phyloP scores from a whole-genome alignment of 306 rosid species.

The Quercus cerris region DNA sequence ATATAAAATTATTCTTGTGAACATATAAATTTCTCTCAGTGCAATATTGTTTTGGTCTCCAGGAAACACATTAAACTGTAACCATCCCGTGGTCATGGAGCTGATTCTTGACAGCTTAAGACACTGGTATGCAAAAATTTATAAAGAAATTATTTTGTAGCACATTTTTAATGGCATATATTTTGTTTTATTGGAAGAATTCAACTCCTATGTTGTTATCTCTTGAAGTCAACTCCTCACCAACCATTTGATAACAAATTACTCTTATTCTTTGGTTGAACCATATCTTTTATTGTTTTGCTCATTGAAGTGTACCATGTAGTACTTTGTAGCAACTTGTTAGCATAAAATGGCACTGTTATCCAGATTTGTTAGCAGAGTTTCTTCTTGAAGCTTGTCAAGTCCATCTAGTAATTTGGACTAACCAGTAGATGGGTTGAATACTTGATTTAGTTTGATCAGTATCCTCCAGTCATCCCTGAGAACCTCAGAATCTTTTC shows the following conservation, averaged over 20 bases:
- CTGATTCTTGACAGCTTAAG: conserved; percentile 91
- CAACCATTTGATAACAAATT: neutral
- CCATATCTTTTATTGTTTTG: neutral
- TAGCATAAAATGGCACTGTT: neutral
- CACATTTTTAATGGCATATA: conserved; percentile 14
- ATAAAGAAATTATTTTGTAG: neutral
- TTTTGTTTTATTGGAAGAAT: conserved; percentile 2
- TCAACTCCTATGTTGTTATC: conserved; percentile 10
- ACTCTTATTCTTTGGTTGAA: neutral
- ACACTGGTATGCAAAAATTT: conserved; percentile 65
- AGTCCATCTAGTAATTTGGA: neutral
- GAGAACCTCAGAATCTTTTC: conserved; percentile 1
- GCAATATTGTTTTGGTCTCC: conserved; percentile 26
- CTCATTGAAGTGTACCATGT: neutral
- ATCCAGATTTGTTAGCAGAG: neutral
- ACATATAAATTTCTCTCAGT: conserved; percentile 19
- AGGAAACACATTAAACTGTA: conserved; percentile 95
- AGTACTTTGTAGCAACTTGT: neutral
- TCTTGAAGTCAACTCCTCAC: neutral
- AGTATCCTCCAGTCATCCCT: neutral
- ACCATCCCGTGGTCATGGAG: conserved; percentile 94
- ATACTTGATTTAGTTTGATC: conserved; percentile 4
- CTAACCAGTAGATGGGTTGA: neutral
- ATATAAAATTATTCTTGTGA: conserved; percentile 17
- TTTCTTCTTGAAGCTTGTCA: neutral